Percentiles rank a stretch among this genome's conserved stretches.
These are phyloP conservation scores for Aspergillus persii DNA, from an alignment of 2,329 filamentous ascomycete species.

Conservation along the genomic window DNA sequence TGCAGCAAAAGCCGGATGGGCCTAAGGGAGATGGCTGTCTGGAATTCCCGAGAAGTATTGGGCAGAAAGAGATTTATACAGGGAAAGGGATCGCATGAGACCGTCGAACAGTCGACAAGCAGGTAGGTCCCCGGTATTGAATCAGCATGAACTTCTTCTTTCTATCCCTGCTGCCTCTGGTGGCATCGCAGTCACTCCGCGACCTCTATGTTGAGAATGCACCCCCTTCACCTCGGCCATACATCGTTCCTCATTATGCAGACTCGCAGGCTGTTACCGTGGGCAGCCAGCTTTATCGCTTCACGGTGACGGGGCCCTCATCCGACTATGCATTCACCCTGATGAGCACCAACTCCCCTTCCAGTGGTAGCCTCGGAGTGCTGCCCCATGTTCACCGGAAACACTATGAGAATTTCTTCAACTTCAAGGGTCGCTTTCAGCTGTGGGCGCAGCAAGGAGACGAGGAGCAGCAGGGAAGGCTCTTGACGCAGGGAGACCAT, in stretches of 20 bases:
- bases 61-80: not conserved
- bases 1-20: not conserved
- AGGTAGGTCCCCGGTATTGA: not conserved
- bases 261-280: constrained; percentile 34
- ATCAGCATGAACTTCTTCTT: constrained; percentile 7
- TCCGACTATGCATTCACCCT: constrained; percentile 47
- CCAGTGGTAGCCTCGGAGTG: constrained; percentile 39
- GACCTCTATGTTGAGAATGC: constrained; percentile 30
- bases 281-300: constrained; percentile 40
- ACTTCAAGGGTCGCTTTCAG: constrained; percentile 45
- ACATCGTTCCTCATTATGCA: constrained; percentile 36
- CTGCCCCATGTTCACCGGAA: constrained; percentile 44
- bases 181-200: constrained; percentile 9
- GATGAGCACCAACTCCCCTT: constrained; percentile 45
- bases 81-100: not conserved
- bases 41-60: not conserved
- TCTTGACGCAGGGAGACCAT: constrained; percentile 48
- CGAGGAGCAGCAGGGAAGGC: constrained; percentile 34
- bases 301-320: constrained; percentile 46
- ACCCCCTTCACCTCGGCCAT: constrained; percentile 34
- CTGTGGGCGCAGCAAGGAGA: constrained; percentile 43
- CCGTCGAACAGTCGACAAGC: not conserved
- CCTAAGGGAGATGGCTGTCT: not conserved
- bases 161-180: constrained; percentile 5
- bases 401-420: constrained; percentile 51